Base-by-base conservation (phyloP, 768 basidiomycete species). In the Psilocybe subaeruginosa region DNA sequence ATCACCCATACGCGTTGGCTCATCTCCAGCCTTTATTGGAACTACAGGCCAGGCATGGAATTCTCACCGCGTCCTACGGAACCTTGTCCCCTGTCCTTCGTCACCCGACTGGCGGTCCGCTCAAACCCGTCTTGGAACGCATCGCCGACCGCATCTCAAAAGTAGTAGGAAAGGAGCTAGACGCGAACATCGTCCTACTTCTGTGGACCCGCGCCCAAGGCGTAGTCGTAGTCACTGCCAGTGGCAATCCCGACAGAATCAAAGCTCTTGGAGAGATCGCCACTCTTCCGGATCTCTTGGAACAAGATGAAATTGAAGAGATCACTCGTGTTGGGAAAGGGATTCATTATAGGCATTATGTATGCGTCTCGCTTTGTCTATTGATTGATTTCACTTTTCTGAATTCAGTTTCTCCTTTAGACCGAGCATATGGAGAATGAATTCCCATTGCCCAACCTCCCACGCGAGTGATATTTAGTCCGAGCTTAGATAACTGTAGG, bases 11-110 rank as follows among this genome's bases (percentile, higher is more conserved):
- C 61, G 62, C 68, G 3, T 67, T 77, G 2, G 60, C 67, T 2
- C 74, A 77, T 50, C 71, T 76, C 9, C 63, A 72, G 35, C 76
- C 77, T 8, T 59, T 79, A 8, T 65, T 79, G 27, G 72, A 66
- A 5, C 39, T 78, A 0, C 76, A 78, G 23, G 71, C 69, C 12
- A 66, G 75, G 47, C 76, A 80, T 46, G 73, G 72, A 1, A 80
- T 80, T 43, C 35, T 75, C 30, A 78, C 76, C 1, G 71, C 73
- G 31, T 74, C 78, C 0, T 81, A 72, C 63, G 76, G 77, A 0
- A 66, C 71, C 7, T 69, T 81, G 4, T 74, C 76, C 8, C 77
- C 80, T 4, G 51, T 77, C 46, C 59, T 78, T 5, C 74, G 77
- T n/a, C 74, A 76, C 61, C 68, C 72, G 4, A 75, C 72, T 8